Conservation (phyloP, 441 rosid species). For the Raphanus hybrid region DNA sequence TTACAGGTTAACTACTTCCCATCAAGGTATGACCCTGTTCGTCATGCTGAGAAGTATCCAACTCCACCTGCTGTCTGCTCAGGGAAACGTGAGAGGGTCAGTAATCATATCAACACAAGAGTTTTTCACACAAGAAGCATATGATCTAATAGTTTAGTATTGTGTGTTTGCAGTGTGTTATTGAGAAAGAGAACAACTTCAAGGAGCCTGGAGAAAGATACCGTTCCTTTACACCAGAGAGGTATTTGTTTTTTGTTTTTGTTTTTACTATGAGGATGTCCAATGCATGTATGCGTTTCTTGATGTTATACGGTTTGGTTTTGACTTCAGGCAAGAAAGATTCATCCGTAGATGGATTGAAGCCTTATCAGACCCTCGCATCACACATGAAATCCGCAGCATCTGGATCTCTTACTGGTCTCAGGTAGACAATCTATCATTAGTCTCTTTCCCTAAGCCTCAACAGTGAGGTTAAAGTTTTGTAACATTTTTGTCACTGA, state of each 20-base stretch:
- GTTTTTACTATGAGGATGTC: too few species aligned
- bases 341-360: constrained; percentile 80
- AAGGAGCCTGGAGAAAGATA: constrained; percentile 42
- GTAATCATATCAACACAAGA: constrained; percentile 12
- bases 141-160: not conserved
- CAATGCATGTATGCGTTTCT: too few species aligned
- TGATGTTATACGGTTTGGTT: constrained; percentile 13
- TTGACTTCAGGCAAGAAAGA: constrained; percentile 75
- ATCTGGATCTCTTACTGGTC: constrained; percentile 93
- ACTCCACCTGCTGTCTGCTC: constrained; percentile 48
- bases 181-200: constrained; percentile 94
- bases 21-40: constrained; percentile 79
- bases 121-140: not conserved
- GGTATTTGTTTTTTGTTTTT: too few species aligned
- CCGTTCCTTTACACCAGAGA: too few species aligned
- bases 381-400: constrained; percentile 83
- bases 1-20: constrained; percentile 70
- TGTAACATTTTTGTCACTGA: constrained; percentile 7
- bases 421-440: constrained; percentile 55
- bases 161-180: constrained; percentile 57
- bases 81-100: constrained; percentile 87
- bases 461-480: not conserved
- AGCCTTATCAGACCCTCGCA: constrained; percentile 75
- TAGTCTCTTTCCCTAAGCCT: not conserved
- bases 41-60: constrained; percentile 88